phyloP scores from a whole-genome alignment of 805 yeast species.

The Metschnikowia lochheadii region DNA sequence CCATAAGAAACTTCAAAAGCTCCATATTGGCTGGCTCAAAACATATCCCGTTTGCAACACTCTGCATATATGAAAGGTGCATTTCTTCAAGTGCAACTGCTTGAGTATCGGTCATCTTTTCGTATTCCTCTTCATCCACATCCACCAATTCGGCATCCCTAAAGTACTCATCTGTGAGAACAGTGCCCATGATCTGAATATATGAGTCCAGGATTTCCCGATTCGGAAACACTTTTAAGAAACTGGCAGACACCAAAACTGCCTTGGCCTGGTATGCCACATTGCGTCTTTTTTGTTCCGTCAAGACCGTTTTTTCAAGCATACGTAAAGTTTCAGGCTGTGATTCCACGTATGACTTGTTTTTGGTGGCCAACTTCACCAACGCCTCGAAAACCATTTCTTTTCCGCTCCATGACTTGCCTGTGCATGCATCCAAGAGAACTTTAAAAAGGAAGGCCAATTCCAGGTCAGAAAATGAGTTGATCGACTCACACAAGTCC shows the following conservation, averaged over 20 bases:
- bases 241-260: constrained; percentile 50
- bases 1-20: constrained; percentile 27
- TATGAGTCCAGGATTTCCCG: constrained; percentile 37
- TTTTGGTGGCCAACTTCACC: constrained; percentile 51
- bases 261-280: constrained; percentile 57
- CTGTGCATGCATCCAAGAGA: constrained; percentile 58
- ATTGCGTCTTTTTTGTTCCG: constrained; percentile 67
- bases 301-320: constrained; percentile 43
- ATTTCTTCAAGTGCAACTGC: constrained; percentile 42
- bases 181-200: constrained; percentile 29
- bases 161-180: constrained; percentile 38
- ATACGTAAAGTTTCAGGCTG: constrained; percentile 26
- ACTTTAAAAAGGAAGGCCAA: constrained; percentile 42
- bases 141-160: constrained; percentile 21
- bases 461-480: constrained; percentile 14
- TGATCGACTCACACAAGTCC: constrained; percentile 48
- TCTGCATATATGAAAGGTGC: constrained; percentile 33
- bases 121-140: constrained; percentile 26
- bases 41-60: constrained; percentile 17
- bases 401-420: constrained; percentile 87
- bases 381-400: constrained; percentile 70
- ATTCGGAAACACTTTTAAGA: constrained; percentile 33
- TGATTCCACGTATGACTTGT: constrained; percentile 30
- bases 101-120: constrained; percentile 14
- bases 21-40: constrained; percentile 11